Evolutionary conservation across 352 stramenopile species (phyloP).

Genomic region (Aphanomyces astaci): DNA sequence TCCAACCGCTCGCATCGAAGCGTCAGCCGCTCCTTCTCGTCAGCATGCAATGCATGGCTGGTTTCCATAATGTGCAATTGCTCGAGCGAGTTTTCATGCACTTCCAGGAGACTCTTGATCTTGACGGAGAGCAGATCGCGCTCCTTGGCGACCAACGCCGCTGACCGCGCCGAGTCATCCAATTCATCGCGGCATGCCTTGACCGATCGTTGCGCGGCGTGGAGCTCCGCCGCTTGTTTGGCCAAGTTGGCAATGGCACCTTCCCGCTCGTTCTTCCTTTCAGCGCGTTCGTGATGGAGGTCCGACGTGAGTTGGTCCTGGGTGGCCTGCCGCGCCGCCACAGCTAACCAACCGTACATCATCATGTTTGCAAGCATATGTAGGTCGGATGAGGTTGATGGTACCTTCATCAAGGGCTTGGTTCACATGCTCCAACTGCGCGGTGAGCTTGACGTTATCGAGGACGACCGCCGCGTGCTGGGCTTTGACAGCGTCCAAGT

Average conservation of each 20-base stretch:
- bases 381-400: not conserved
- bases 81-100: constrained; percentile 24
- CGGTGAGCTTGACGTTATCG: constrained; percentile 47
- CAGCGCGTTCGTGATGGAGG: constrained; percentile 30
- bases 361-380: not conserved
- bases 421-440: constrained; percentile 44
- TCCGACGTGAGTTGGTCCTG: constrained; percentile 26
- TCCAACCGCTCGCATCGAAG: constrained; percentile 47
- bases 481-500: constrained; percentile 34
- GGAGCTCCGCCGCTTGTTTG: constrained; percentile 52
- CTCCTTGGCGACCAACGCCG: constrained; percentile 44
- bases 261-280: constrained; percentile 44
- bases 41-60: constrained; percentile 28
- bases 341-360: not conserved
- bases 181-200: constrained; percentile 37
- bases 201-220: constrained; percentile 43
- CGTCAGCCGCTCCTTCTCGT: constrained; percentile 33
- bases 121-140: constrained; percentile 35
- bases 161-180: constrained; percentile 31
- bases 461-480: constrained; percentile 31
- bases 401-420: constrained; percentile 28
- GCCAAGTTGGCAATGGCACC: constrained; percentile 53
- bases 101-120: constrained; percentile 29
- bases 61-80: constrained; percentile 23
- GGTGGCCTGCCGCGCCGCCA: not conserved